These are phyloP conservation scores for Neurospora africana DNA, from an alignment of 495 filamentous ascomycete genomes.

Conservation along the genomic window DNA sequence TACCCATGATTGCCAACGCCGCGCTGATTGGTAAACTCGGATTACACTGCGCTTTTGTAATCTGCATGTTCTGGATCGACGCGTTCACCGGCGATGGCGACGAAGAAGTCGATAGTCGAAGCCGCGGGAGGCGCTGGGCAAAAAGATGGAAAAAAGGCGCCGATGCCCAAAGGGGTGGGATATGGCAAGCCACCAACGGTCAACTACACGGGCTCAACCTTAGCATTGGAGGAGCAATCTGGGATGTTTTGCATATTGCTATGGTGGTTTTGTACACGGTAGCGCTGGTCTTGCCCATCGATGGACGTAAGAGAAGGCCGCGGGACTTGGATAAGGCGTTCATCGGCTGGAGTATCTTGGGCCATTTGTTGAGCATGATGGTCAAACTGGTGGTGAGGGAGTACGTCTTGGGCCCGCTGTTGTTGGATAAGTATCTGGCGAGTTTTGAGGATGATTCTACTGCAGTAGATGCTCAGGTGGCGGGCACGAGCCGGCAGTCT, in stretches of 20 bases:
- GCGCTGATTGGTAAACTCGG: constrained; percentile 8
- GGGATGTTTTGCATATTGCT: constrained; percentile 10
- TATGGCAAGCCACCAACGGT: background rate
- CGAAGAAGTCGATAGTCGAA: background rate
- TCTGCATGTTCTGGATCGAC: constrained; percentile 8
- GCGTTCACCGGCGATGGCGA: background rate
- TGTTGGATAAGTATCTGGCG: constrained; percentile 15
- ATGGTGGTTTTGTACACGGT: constrained; percentile 10
- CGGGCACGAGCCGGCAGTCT: background rate
- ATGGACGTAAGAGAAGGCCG: background rate
- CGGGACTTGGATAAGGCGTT: constrained; percentile 11
- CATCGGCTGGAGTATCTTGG: constrained; percentile 11
- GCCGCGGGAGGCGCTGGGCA: background rate
- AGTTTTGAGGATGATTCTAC: constrained; percentile 22
- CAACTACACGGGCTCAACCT: background rate
- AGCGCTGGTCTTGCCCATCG: background rate
- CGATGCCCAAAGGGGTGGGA: background rate
- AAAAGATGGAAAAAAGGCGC: background rate
- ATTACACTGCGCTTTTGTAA: constrained; percentile 10
- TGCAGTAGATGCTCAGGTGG: background rate
- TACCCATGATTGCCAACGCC: constrained; percentile 6
- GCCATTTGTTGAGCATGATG: constrained; percentile 8
- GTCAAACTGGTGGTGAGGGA: constrained; percentile 19
- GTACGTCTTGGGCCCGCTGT: constrained; percentile 4
- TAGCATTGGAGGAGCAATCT: constrained; percentile 8